Conservation (phyloP, 768 basidiomycete genomes). For the Boletus tomentosulus region DNA sequence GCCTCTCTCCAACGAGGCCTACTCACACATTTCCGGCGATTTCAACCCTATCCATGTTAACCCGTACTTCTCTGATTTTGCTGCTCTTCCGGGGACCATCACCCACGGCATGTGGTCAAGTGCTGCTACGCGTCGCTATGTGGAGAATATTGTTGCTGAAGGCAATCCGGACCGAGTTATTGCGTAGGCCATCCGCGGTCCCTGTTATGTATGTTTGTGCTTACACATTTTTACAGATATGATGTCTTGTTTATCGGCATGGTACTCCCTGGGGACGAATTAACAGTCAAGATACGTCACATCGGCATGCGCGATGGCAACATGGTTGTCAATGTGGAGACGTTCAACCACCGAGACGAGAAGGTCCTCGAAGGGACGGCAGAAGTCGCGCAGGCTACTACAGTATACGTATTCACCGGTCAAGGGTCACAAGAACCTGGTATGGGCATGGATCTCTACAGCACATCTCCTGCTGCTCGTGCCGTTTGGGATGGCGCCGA, state of each 20-base stretch:
- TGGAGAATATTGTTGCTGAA: constrained; percentile 92
- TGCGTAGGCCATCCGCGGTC: constrained; percentile 50
- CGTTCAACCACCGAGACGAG: constrained; percentile 78
- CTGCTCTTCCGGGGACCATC: constrained; percentile 90
- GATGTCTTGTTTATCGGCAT: constrained; percentile 96
- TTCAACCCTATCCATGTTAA: constrained; percentile 99
- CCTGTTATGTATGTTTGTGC: background rate
- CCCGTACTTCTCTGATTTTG: constrained; percentile 95
- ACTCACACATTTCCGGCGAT: constrained; percentile 94
- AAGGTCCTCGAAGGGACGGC: constrained; percentile 91
- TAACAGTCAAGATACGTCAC: constrained; percentile 85
- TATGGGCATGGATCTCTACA: constrained; percentile 99
- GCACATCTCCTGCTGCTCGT: constrained; percentile 85
- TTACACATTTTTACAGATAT: constrained; percentile 49
- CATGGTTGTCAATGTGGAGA: constrained; percentile 87
- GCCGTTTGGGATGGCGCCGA: constrained; percentile 98
- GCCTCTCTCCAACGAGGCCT: constrained; percentile 91
- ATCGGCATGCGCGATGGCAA: constrained; percentile 90
- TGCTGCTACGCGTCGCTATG: constrained; percentile 87
- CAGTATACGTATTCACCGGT: constrained; percentile 96
- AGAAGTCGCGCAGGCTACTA: constrained; percentile 88
- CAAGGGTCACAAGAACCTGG: constrained; percentile 97
- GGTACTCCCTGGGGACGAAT: constrained; percentile 88
- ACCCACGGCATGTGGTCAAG: constrained; percentile 98
- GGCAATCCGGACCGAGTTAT: constrained; percentile 89